phyloP scores from a whole-genome alignment of 192 early-diverging fungal genomes.

The Coemansia reversa region DNA sequence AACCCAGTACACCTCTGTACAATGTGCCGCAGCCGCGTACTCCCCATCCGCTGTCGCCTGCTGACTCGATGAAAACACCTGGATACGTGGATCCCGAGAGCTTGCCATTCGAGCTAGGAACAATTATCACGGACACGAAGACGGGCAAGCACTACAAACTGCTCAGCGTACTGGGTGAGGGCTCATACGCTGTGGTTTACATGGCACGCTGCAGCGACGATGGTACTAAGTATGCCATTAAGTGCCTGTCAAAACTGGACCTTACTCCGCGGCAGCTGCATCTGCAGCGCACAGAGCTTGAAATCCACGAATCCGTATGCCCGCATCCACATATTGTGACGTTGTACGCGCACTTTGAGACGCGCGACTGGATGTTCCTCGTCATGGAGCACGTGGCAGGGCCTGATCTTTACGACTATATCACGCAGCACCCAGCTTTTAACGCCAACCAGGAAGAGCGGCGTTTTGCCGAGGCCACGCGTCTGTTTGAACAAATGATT shows the following conservation, averaged over 20 bases:
- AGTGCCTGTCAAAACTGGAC: conserved; percentile 67
- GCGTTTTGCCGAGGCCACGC: conserved; percentile 50
- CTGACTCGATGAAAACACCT: conserved; percentile 51
- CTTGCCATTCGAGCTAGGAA: conserved; percentile 55
- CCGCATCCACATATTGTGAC: conserved; percentile 67
- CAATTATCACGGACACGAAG: conserved; percentile 42
- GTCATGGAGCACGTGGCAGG: conserved; percentile 63
- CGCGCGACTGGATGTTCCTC: conserved; percentile 60
- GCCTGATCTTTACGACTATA: conserved; percentile 58
- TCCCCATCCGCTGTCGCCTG: conserved; percentile 48
- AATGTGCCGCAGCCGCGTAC: conserved; percentile 42
- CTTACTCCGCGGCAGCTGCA: conserved; percentile 58
- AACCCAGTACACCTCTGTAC: conserved; percentile 28
- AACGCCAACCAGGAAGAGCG: conserved; percentile 53
- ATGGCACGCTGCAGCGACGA: conserved; percentile 61
- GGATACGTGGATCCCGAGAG: conserved; percentile 51
- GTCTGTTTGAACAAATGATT: conserved; percentile 67
- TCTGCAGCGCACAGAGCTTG: conserved; percentile 67
- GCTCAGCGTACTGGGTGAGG: conserved; percentile 63
- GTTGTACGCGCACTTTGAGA: conserved; percentile 65
- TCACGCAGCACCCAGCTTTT: conserved; percentile 52
- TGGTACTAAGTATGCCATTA: conserved; percentile 64
- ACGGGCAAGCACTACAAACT: conserved; percentile 49
- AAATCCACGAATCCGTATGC: conserved; percentile 63
- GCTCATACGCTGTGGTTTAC: conserved; percentile 78